Evolutionary conservation across 495 filamentous ascomycete species (phyloP).

Genomic region (Hapsidospora chrysogenum): DNA sequence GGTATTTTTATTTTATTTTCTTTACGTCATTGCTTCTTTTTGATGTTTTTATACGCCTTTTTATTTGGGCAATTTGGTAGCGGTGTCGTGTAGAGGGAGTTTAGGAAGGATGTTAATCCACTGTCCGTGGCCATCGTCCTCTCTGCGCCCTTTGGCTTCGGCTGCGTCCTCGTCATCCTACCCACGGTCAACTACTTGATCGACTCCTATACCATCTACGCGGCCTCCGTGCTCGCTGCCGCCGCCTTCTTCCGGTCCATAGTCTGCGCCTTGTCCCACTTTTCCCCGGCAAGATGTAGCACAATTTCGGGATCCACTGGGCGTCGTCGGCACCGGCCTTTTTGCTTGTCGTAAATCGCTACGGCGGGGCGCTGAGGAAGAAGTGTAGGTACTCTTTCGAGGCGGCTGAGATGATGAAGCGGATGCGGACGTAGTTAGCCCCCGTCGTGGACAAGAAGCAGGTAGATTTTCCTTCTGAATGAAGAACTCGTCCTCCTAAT

Average conservation of each 20-base stretch:
- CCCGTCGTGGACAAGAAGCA: no score
- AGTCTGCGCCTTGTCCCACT: conserved; percentile 51
- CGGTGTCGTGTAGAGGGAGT: no score
- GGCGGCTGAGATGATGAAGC: not conserved
- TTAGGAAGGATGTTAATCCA: no score
- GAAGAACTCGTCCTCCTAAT: no score
- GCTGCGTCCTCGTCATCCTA: conserved; percentile 55
- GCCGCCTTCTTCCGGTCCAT: conserved; percentile 37
- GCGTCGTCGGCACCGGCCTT: conserved; percentile 48
- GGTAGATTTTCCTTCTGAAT: no score
- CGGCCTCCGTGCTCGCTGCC: conserved; percentile 52
- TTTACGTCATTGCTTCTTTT: no score
- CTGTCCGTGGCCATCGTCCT: no score
- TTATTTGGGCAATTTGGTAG: no score
- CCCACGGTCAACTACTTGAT: conserved; percentile 52
- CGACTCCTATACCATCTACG: conserved; percentile 56
- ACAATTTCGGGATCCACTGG: conserved; percentile 47
- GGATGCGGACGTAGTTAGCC: no score
- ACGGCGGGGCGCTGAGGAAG: not conserved
- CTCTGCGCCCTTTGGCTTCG: conserved; percentile 55
- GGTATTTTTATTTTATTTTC: no score
- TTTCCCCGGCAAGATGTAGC: conserved; percentile 50
- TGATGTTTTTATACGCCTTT: no score
- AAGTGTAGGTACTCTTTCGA: not conserved
- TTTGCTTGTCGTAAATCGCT: conserved; percentile 20